These are phyloP conservation scores for Aspergillus quadrilineatus DNA, from an alignment of 2,329 filamentous ascomycete species.

Conservation along the genomic window DNA sequence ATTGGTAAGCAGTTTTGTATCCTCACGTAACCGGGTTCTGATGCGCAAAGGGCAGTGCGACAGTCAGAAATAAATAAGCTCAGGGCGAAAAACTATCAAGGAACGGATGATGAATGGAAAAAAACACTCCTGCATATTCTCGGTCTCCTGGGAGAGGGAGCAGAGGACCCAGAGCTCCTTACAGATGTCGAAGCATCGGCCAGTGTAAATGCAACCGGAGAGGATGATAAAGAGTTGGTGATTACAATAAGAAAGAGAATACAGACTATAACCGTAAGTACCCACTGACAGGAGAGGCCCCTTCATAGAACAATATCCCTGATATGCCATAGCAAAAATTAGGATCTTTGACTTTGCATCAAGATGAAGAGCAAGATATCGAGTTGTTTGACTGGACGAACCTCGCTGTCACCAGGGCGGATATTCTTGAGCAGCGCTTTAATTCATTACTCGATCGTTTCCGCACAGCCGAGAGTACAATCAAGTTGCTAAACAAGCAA, in stretches of 20 bases:
- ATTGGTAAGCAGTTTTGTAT: conserved; percentile 37
- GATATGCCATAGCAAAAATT: conserved; percentile 48
- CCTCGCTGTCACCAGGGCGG: conserved; percentile 47
- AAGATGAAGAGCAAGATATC: conserved; percentile 56
- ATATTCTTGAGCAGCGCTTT: conserved; percentile 44
- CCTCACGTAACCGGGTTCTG: conserved; percentile 8
- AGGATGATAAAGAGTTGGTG: conserved; percentile 36
- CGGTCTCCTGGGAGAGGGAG: conserved; percentile 25
- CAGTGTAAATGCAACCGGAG: conserved; percentile 23
- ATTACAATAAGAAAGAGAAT: conserved; percentile 46
- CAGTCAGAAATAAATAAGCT: conserved; percentile 37
- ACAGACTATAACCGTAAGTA: conserved; percentile 50
- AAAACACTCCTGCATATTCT: conserved; percentile 38
- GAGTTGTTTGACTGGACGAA: conserved; percentile 58
- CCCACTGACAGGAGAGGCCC: conserved; percentile 8
- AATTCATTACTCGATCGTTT: conserved; percentile 41
- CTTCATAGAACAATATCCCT: conserved; percentile 11
- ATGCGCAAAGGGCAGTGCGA: conserved; percentile 33
- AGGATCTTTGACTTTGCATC: conserved; percentile 52
- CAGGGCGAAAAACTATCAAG: conserved; percentile 45
- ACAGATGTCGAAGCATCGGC: conserved; percentile 36
- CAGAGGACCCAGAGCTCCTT: conserved; percentile 19
- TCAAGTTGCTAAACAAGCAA: conserved; percentile 53
- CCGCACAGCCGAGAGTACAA: conserved; percentile 49
- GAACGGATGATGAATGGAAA: conserved; percentile 44